Base-by-base conservation (phyloP, 176 grass and related monocot species). In the Oryza punctata region DNA sequence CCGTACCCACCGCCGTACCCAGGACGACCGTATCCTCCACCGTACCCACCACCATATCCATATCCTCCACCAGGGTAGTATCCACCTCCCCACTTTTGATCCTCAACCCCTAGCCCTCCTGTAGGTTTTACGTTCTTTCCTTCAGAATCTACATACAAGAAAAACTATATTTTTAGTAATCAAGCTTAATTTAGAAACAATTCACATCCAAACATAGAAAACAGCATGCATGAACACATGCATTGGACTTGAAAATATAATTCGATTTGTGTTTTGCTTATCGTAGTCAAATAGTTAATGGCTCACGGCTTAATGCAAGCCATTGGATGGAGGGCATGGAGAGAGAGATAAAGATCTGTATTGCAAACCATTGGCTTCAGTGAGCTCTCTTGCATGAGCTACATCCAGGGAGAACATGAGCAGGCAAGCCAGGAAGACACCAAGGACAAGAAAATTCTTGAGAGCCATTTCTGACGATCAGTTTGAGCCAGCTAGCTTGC, bases 311-410 rank as follows among this genome's bases (percentile, higher is more conserved):
- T 10, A 9, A 3, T 24, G 7, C n/a, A 11, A 61, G 7, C 18
- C 19, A n/a, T 61, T 61, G n/a, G n/a, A 16, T 0, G 3, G 30
- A 76, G 73, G 37, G 32, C 47, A 54, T 50, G 23, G 37, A 38
- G 49, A 14, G 40, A 78, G 40, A 41, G 61, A 43, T 35, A 24
- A 23, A 26, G 65, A 15, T 57, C 16, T 19, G 0, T 57, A 1
- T 1, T 32, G 41, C 77, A 37, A 81, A 81, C 78, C 78, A 25
- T 70, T 81, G 45, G 78, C 46, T 69, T 81, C 29, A 27, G 21
- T 35, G 32, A 81, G 78, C 65, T 81, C 65, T 52, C 65, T 69
- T 18, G 78, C 78, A 35, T 70, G 28, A 18, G 78, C 78, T 67
- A 57, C 14, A 59, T 81, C 66, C 7, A 37, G 78, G 21, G 19